Evolutionary conservation across 768 basidiomycete species (phyloP), one percentile per base, ranked within the genome.

Genomic region (Collybiopsis confluens): DNA sequence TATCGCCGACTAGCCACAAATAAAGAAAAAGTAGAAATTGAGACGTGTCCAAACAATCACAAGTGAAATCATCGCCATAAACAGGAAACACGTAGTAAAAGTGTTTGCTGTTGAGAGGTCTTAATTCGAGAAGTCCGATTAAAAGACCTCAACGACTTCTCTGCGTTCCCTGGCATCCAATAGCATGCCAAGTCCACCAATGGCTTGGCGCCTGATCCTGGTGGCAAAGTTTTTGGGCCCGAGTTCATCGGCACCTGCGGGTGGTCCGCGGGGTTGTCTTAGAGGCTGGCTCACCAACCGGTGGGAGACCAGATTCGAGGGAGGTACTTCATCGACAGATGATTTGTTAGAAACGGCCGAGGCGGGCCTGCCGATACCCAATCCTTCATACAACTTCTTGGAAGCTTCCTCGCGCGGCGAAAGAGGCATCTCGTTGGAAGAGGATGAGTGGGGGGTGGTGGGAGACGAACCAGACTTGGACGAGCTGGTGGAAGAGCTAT

Each of bases 171-270:
- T 82, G 30, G 90, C 88, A 62, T 80, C 86, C 80, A 91, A 84
- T 60, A 92, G 79, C 64, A 80, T 80, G 52, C 86, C 86, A 47
- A 92, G 72, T 24, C 90, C 88, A 30, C 86, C 88, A 56, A 92
- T 88, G 18, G 91, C 90, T 76, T 88, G 83, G 63, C 88, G 82
- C 69, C 90, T 80, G 70, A 90, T 87, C 61, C 91, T 82, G 35
- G 85, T 84, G 6, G 91, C 91, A 74, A 93, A 93, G 68, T 93
- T 93, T 78, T 89, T 87, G 41, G 88, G 86, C 18, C 87, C 86
- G 46, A 93, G 81, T 65, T 93, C 91, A 63, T 93, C 91, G 58
- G 83, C 83, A 64, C 88, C 86, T 21, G 88, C 88, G 41, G 92
- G 92, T 54, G 92, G 92, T 62, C 92, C 92, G 55, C 85, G 82